Evolutionary conservation across 2,329 filamentous ascomycete species (phyloP), one percentile per base, ranked within the genome.

Genomic region (Cryoendolithus antarcticus): DNA sequence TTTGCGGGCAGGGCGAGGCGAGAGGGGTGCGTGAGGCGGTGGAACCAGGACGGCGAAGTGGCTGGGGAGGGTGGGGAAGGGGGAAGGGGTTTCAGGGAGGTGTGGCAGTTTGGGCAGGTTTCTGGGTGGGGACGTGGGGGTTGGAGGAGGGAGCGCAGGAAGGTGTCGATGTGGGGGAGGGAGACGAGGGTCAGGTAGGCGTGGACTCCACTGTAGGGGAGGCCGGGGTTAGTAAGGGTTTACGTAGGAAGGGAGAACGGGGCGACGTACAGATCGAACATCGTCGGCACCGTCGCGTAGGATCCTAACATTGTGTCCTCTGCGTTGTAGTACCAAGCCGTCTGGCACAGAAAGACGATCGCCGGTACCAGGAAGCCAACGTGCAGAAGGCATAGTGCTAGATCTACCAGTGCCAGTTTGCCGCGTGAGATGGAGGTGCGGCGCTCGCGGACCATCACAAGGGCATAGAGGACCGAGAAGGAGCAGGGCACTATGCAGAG

Each of bases 51-150:
- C 7, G 24, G 24, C 4, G 24, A 27, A 8, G 24, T 27, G 24
- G 24, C 24, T 32, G 30, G 21, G 33, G 30, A 34, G 34, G 37
- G 39, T 30, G 34, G 9, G 39, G 30, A 27, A 37, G 9, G 12
- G 29, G 15, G 34, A 31, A 37, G 5, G 34, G 34, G 2, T 27
- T 27, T 27, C 24, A 33, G 30, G 12, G 11, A 29, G 33, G 36
- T 34, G 37, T 44, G 38, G 43, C 48, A 51, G 31, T 48, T 43
- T 12, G 45, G 48, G 31, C 48, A 51, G 24, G 32, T 29, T 2
- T 11, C 19, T 9, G 29, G 34, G 2, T 13, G 15, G 38, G 35
- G 32, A 32, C 27, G 30, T 28, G 24, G 12, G 28, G 31, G 30
- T 33, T 44, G 35, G 12, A 40, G 40, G 34, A 42, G 44, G 38